phyloP scores from a whole-genome alignment of 2,329 filamentous ascomycete genomes.

The Ambrosiella cleistominuta region DNA sequence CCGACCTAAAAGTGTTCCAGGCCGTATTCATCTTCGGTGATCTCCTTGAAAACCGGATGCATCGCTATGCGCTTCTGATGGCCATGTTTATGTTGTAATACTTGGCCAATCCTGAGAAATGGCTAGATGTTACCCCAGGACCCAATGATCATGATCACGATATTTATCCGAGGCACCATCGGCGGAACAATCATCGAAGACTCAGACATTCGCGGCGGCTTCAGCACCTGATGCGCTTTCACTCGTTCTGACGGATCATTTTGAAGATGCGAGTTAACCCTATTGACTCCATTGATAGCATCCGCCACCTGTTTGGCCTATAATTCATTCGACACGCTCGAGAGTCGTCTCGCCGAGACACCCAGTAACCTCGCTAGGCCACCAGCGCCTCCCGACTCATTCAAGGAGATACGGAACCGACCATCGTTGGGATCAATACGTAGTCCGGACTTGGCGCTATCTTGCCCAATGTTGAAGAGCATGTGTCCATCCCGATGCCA shows the following conservation, averaged over 20 bases:
- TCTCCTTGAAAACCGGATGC: slow-evolving; percentile 59
- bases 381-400: slow-evolving; percentile 50
- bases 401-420: slow-evolving; percentile 52
- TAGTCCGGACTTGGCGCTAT: slow-evolving; percentile 46
- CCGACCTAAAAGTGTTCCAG: slow-evolving; percentile 70
- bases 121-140: slow-evolving; percentile 67
- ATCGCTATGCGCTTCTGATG: slow-evolving; percentile 65
- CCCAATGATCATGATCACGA: slow-evolving; percentile 72
- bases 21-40: slow-evolving; percentile 49
- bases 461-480: slow-evolving; percentile 41
- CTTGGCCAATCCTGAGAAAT: slow-evolving; percentile 57
- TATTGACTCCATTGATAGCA: not conserved
- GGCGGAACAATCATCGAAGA: not conserved
- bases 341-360: not conserved
- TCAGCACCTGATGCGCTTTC: slow-evolving; percentile 7
- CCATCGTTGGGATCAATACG: slow-evolving; percentile 48
- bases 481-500: not conserved
- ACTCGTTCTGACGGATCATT: not conserved
- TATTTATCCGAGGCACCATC: slow-evolving; percentile 36
- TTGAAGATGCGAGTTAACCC: not conserved
- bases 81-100: slow-evolving; percentile 51
- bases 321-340: not conserved
- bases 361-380: slow-evolving; percentile 37
- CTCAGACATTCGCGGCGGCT: slow-evolving; percentile 7
- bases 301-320: not conserved